Evolutionary conservation across 352 stramenopile genomes (phyloP).

Genomic region (Lagenidium giganteum): DNA sequence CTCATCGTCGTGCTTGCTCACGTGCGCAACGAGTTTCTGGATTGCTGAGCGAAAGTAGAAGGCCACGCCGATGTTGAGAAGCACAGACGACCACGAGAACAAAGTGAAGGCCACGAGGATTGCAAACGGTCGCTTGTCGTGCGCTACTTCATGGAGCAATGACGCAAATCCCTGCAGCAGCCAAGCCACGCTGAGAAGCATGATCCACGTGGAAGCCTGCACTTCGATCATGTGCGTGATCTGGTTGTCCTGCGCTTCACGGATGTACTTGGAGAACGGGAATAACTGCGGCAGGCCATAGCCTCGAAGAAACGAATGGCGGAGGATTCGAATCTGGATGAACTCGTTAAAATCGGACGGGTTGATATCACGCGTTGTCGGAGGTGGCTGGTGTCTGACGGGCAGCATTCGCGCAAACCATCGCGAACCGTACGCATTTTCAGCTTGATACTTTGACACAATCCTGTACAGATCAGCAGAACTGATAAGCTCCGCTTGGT

Average conservation of each 20-base stretch:
- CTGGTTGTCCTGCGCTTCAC: constrained; percentile 17
- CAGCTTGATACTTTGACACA: too few relatives aligned
- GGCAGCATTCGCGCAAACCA: too few relatives aligned
- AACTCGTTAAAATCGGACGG: constrained; percentile 12
- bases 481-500: too few relatives aligned
- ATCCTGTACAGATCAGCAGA: constrained; percentile 4
- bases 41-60: constrained; percentile 34
- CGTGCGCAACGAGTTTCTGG: constrained; percentile 23
- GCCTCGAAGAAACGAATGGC: constrained; percentile 34
- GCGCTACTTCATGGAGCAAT: constrained; percentile 7
- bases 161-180: constrained; percentile 18
- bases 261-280: too few relatives aligned
- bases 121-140: constrained; percentile 17
- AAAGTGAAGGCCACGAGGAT: background rate
- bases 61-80: constrained; percentile 28
- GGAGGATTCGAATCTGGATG: constrained; percentile 31
- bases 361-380: background rate
- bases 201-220: constrained; percentile 23
- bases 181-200: constrained; percentile 45
- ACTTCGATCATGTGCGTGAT: constrained; percentile 16
- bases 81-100: constrained; percentile 9
- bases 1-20: constrained; percentile 3
- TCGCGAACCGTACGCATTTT: too few relatives aligned
- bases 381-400: too few relatives aligned
- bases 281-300: constrained; percentile 48